Percentiles rank a stretch among this genome's conserved stretches.
Conservation (phyloP, 176 grass and related monocot genomes). For the Dendrocalamus sinicus region DNA sequence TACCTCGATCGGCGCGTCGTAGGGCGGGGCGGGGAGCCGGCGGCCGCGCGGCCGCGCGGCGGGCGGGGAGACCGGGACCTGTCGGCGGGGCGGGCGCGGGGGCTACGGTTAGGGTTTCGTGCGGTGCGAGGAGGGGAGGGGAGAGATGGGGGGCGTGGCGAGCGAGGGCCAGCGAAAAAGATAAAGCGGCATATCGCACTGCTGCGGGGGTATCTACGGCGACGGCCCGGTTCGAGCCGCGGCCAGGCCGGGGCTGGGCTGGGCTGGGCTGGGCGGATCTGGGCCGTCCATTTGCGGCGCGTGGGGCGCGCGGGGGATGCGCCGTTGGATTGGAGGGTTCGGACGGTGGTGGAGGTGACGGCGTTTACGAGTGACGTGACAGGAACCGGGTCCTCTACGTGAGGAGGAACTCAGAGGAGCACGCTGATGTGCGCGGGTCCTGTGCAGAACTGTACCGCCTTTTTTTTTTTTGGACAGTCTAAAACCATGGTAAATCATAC, state of each 20-base stretch:
- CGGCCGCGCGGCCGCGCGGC: neutral
- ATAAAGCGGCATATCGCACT: neutral
- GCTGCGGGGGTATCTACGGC: slow-evolving; percentile 7
- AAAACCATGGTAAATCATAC: too few species aligned
- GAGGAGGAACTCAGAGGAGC: too few species aligned
- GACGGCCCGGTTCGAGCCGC: neutral
- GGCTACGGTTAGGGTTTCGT: neutral
- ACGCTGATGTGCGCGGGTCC: too few species aligned
- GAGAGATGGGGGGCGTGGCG: neutral
- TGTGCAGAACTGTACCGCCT: too few species aligned
- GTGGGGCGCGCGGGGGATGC: neutral
- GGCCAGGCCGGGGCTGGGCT: neutral
- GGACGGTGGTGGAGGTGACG: neutral
- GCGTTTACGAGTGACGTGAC: neutral
- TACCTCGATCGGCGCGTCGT: neutral
- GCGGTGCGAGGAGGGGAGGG: neutral
- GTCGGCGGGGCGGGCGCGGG: neutral
- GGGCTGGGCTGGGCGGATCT: neutral
- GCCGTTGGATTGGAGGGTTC: neutral
- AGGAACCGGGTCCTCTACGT: too few species aligned
- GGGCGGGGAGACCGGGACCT: neutral
- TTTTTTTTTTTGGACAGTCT: too few species aligned
- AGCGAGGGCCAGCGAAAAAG: slow-evolving; percentile 1
- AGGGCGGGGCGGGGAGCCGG: neutral
- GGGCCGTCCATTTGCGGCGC: neutral